A percentile compares a stretch with the other conserved stretches of the same genome.
These are phyloP conservation scores for Lactifluus piperatus DNA, from an alignment of 768 basidiomycete genomes.

Conservation along the genomic window DNA sequence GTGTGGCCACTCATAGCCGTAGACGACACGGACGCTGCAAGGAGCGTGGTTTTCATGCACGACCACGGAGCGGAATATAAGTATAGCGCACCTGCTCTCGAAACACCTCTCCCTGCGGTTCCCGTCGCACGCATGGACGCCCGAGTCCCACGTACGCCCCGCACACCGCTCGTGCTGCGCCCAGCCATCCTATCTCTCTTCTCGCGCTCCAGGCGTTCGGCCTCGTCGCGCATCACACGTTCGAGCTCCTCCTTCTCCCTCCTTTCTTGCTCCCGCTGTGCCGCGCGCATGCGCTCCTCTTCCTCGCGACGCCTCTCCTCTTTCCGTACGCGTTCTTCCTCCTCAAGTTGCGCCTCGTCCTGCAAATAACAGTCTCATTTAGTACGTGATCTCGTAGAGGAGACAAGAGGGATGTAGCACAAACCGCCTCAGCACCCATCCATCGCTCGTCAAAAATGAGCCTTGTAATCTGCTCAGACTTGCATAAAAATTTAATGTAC, in stretches of 20 bases:
- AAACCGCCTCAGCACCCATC: conserved; percentile 66
- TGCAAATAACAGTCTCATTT: conserved; percentile 22
- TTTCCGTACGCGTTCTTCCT: conserved; percentile 31
- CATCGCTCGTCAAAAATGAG: conserved; percentile 72
- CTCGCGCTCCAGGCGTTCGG: conserved; percentile 38
- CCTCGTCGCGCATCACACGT: conserved; percentile 34
- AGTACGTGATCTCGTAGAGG: neutral
- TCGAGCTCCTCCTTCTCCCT: conserved; percentile 43
- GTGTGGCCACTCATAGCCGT: neutral
- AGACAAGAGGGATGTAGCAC: neutral
- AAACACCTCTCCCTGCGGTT: conserved; percentile 4
- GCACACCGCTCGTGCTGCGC: conserved; percentile 42
- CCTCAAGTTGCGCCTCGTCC: conserved; percentile 53
- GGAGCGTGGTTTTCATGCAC: neutral
- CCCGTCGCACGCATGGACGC: conserved; percentile 50
- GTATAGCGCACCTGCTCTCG: conserved; percentile 7
- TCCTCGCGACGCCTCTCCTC: conserved; percentile 34
- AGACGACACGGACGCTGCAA: neutral
- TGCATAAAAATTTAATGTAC: conserved; percentile 60
- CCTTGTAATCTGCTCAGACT: conserved; percentile 58
- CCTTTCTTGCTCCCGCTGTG: conserved; percentile 38
- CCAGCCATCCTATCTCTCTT: conserved; percentile 30
- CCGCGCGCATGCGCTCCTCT: conserved; percentile 26
- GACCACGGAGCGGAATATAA: neutral
- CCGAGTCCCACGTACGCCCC: conserved; percentile 66